Evolutionary conservation across 2,329 filamentous ascomycete species (phyloP).

Genomic region (Huntiella moniliformis): DNA sequence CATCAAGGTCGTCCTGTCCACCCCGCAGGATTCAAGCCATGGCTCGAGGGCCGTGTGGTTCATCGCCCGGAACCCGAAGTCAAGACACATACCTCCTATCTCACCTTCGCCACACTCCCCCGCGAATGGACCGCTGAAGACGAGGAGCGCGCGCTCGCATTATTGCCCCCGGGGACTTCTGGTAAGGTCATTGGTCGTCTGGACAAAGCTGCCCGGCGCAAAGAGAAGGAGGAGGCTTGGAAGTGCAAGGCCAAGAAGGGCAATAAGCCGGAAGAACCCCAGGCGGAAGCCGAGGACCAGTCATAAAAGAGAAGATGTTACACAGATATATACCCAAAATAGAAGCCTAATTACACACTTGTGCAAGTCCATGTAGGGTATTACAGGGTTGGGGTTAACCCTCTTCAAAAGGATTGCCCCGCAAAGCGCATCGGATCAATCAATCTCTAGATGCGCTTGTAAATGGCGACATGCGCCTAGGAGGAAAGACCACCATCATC

Average conservation of each 20-base stretch:
- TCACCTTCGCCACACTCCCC: slow-evolving; percentile 84
- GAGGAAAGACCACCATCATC: too few relatives aligned
- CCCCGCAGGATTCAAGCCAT: slow-evolving; percentile 29
- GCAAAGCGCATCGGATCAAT: too few relatives aligned
- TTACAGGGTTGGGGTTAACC: neutral
- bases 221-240: slow-evolving; percentile 35
- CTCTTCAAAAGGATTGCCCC: too few relatives aligned
- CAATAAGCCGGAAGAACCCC: slow-evolving; percentile 17
- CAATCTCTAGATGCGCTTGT: neutral
- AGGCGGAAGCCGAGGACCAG: too few relatives aligned
- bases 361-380: neutral
- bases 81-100: slow-evolving; percentile 93
- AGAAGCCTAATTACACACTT: neutral
- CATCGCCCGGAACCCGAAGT: slow-evolving; percentile 73
- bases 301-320: neutral
- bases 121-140: slow-evolving; percentile 68
- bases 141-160: slow-evolving; percentile 44
- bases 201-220: slow-evolving; percentile 34
- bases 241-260: slow-evolving; percentile 29
- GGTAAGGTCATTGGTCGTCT: slow-evolving; percentile 32
- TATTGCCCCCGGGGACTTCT: slow-evolving; percentile 41
- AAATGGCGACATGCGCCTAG: neutral
- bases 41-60: slow-evolving; percentile 57
- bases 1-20: neutral
- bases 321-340: neutral